A percentile compares a stretch with the other conserved stretches of the same genome.
phyloP scores from a whole-genome alignment of 2,329 filamentous ascomycete genomes.

The Dactylellina sp. region DNA sequence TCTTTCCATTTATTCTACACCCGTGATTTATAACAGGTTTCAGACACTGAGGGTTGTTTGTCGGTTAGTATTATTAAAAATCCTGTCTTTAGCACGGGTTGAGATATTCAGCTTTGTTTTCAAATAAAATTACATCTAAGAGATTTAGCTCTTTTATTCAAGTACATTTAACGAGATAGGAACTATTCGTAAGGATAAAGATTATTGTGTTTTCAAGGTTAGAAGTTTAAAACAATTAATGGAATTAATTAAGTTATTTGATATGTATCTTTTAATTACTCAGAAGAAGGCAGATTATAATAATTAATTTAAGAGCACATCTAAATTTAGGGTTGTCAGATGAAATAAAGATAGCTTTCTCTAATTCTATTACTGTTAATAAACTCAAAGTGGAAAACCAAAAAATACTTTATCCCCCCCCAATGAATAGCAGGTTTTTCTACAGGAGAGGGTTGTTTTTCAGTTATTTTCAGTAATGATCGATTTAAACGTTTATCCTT shows the following conservation, averaged over 20 bases:
- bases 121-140: constrained; percentile 59
- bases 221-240: constrained; percentile 15
- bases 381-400: constrained; percentile 16
- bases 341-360: constrained; percentile 17
- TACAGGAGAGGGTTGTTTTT: constrained; percentile 28
- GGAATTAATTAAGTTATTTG: constrained; percentile 13
- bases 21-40: constrained; percentile 16
- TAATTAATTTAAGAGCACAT: constrained; percentile 43
- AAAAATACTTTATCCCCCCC: constrained; percentile 12
- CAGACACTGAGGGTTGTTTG: constrained; percentile 10
- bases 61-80: constrained; percentile 14
- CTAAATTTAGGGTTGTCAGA: constrained; percentile 10
- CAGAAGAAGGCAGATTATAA: constrained; percentile 25
- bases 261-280: constrained; percentile 34
- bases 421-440: constrained; percentile 23
- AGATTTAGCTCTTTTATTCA: constrained; percentile 58
- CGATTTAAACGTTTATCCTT: constrained; percentile 44
- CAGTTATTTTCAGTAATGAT: constrained; percentile 28
- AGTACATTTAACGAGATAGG: constrained; percentile 59
- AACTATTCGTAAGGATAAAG: constrained; percentile 60
- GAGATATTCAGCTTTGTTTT: constrained; percentile 19
- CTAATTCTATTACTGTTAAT: constrained; percentile 18
- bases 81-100: constrained; percentile 10
- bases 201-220: constrained; percentile 61
- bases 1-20: constrained; percentile 16